Base-by-base conservation (phyloP, 2,329 filamentous ascomycete species). In the Hawksworthiomyces lignivorus region DNA sequence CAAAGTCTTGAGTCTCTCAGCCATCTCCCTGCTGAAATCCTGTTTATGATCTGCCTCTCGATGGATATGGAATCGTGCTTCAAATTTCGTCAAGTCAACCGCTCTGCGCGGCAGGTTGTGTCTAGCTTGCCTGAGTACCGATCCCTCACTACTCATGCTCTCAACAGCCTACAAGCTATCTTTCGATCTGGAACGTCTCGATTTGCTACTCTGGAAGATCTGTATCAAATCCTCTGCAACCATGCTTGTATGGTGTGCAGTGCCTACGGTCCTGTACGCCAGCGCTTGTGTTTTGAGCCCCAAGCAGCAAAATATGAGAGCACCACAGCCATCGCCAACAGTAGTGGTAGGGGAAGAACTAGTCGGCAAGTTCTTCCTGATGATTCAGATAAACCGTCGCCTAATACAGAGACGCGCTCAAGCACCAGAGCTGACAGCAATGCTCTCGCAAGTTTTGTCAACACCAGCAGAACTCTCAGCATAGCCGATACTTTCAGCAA, bases 191-290 rank as follows among this genome's bases (percentile, higher is more conserved):
- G 38, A 33, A 35, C 39, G n/a, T 36, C 29, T 6, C 21, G 17
- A 5, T 37, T 34, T 7, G 41, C 41, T 14, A 41, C 44, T 1
- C 20, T 46, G 18, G 22, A 19, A 11, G 24, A 44, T 6, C 22
- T 47, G 29, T 27, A 41, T 21, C 19, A 18, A 5, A 22, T 44
- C 2, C 37, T 47, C 19, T 38, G 29, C 20, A 37, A 28, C 20
- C 41, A 40, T n/a, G 36, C 41, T 8, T 44, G 45, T 37, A 41
- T 34, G 28, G 24, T 47, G n/a, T 47, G 45, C 30, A 44, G 20
- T 24, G 11, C n/a, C 14, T 17, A 20, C 17, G 36, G n/a, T n/a
- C n/a, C n/a, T n/a, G n/a, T n/a, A n/a, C n/a, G n/a, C n/a, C n/a
- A n/a, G n/a, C n/a, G n/a, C n/a, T n/a, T n/a, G n/a, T n/a, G n/a